phyloP scores from a whole-genome alignment of 1,284 basidiomycete species.

The Fomitopsis schrenkii region DNA sequence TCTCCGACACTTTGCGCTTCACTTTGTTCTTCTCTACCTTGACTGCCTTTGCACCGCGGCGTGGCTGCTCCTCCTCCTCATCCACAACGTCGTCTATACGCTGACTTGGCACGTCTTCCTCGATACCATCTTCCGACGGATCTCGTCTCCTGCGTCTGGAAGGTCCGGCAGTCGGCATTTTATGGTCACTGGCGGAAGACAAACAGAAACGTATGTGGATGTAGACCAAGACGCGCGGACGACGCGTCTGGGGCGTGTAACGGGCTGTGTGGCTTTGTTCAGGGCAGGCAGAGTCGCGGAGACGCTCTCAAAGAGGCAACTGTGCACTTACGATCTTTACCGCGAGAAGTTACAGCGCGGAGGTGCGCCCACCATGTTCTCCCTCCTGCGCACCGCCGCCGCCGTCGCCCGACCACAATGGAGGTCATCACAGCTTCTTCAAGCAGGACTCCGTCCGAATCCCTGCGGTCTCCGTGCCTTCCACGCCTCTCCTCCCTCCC shows the following conservation, averaged over 20 bases:
- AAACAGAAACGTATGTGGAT: neutral
- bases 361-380: slow-evolving; percentile 35
- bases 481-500: slow-evolving; percentile 54
- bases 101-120: slow-evolving; percentile 44
- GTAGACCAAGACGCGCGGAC: neutral
- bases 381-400: slow-evolving; percentile 33
- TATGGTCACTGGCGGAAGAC: neutral
- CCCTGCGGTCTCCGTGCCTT: slow-evolving; percentile 45
- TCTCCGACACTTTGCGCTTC: slow-evolving; percentile 28
- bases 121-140: slow-evolving; percentile 50
- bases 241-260: slow-evolving; percentile 15
- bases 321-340: neutral
- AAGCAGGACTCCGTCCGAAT: slow-evolving; percentile 8
- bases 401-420: slow-evolving; percentile 21
- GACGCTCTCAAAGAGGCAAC: neutral
- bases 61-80: slow-evolving; percentile 43
- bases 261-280: slow-evolving; percentile 20
- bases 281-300: slow-evolving; percentile 37
- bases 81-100: slow-evolving; percentile 32
- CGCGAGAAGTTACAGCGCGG: neutral
- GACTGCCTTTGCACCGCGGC: slow-evolving; percentile 26
- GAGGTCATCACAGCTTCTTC: slow-evolving; percentile 8
- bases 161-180: slow-evolving; percentile 41
- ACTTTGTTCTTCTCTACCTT: slow-evolving; percentile 41
- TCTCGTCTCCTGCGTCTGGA: slow-evolving; percentile 41